Conservation (phyloP, 768 basidiomycete genomes). For the Rhodotorula taiwanensis region DNA sequence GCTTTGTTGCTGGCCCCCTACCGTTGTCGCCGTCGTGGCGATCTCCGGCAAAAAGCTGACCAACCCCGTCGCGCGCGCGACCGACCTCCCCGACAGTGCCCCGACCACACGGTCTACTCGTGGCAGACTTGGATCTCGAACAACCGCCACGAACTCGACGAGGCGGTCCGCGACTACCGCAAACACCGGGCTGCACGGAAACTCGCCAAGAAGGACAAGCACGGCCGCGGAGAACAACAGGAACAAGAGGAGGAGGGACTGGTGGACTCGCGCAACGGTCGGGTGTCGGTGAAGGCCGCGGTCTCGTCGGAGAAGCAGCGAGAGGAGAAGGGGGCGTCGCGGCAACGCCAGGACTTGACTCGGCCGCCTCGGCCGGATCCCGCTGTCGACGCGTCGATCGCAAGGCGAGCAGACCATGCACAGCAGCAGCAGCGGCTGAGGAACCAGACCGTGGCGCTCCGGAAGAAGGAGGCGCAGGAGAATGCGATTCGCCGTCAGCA, state of each 20-base stretch:
- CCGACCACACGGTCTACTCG: background rate
- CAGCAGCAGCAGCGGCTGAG: no score
- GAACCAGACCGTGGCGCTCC: no score
- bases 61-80: no score
- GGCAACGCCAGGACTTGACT: background rate
- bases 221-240: background rate
- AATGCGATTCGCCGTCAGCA: no score
- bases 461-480: no score
- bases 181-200: background rate
- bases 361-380: background rate
- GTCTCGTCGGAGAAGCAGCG: background rate
- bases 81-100: background rate
- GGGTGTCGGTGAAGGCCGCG: background rate
- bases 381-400: background rate
- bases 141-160: background rate
- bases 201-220: background rate
- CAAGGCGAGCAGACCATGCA: no score
- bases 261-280: no score
- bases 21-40: no score
- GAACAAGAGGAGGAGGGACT: background rate
- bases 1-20: no score
- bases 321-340: background rate
- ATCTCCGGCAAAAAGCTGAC: no score
- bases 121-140: slow-evolving; percentile 12
- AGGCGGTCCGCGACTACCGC: background rate